These are phyloP conservation scores for Hemerocallis citrina DNA, from an alignment of 106 monocot genomes.

Conservation along the genomic window DNA sequence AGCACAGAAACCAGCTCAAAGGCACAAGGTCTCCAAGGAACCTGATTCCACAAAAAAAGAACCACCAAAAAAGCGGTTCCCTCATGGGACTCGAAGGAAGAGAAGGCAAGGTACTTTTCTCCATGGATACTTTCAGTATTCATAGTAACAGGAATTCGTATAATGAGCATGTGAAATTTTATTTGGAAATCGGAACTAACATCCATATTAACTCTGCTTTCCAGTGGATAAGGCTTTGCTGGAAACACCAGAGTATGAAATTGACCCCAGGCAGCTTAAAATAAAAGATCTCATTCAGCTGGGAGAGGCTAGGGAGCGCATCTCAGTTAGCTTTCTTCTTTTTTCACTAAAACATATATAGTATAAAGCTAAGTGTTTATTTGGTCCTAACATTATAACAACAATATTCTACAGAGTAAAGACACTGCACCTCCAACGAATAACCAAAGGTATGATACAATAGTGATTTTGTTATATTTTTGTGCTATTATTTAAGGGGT, in stretches of 20 bases:
- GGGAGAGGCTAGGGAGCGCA: constrained; percentile 45
- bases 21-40: background rate
- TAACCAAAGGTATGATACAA: constrained; percentile 15
- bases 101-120: constrained; percentile 17
- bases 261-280: constrained; percentile 36
- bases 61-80: constrained; percentile 16
- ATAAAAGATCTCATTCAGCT: constrained; percentile 65
- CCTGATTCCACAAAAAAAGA: background rate
- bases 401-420: constrained; percentile 11
- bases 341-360: background rate
- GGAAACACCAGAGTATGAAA: constrained; percentile 53
- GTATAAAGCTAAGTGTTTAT: background rate
- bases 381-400: background rate
- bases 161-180: background rate
- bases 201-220: background rate
- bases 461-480: too few species aligned
- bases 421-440: background rate
- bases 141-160: background rate
- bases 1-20: background rate
- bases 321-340: constrained; percentile 25
- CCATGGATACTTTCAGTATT: background rate
- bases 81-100: constrained; percentile 7
- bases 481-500: too few species aligned
- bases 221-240: constrained; percentile 51
- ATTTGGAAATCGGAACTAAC: background rate